These are phyloP conservation scores for Cyanidiococcus yangmingshanensis DNA, from an alignment of 23 red algal species.

Conservation along the genomic window DNA sequence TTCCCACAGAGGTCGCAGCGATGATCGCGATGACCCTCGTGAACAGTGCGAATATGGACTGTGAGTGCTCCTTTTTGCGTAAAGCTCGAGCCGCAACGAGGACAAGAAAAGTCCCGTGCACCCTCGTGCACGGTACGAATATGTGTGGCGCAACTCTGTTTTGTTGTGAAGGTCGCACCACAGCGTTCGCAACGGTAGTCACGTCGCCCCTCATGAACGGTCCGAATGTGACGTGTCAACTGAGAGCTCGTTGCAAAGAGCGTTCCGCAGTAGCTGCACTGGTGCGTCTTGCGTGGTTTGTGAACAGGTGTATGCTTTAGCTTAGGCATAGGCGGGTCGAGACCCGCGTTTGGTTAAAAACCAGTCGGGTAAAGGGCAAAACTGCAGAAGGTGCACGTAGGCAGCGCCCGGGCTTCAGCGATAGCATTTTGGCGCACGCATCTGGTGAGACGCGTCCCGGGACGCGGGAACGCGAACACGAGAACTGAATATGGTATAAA, in stretches of 20 bases:
- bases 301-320: conserved; percentile 8
- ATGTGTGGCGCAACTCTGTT: conserved; percentile 8
- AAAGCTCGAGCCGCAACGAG: neutral
- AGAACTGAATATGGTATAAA: too few species aligned
- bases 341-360: neutral
- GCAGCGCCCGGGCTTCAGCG: too few species aligned
- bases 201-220: conserved; percentile 1
- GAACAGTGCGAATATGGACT: conserved; percentile 3
- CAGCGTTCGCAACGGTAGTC: neutral
- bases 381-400: too few species aligned
- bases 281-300: neutral
- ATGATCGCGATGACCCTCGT: conserved; percentile 19
- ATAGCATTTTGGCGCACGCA: too few species aligned
- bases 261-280: neutral
- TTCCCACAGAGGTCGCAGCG: conserved; percentile 8
- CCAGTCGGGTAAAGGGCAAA: neutral
- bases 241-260: conserved; percentile 7
- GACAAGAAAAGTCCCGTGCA: conserved; percentile 8
- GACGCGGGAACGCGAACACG: too few species aligned
- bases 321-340: neutral
- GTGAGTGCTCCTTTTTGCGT: conserved; percentile 17
- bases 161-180: conserved; percentile 4
- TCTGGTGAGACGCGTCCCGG: too few species aligned
- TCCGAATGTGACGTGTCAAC: neutral
- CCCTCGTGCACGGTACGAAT: conserved; percentile 7